A percentile compares a stretch with the other conserved stretches of the same genome.
phyloP scores from a whole-genome alignment of 1,284 basidiomycete species.

The Heliocybe sulcata region DNA sequence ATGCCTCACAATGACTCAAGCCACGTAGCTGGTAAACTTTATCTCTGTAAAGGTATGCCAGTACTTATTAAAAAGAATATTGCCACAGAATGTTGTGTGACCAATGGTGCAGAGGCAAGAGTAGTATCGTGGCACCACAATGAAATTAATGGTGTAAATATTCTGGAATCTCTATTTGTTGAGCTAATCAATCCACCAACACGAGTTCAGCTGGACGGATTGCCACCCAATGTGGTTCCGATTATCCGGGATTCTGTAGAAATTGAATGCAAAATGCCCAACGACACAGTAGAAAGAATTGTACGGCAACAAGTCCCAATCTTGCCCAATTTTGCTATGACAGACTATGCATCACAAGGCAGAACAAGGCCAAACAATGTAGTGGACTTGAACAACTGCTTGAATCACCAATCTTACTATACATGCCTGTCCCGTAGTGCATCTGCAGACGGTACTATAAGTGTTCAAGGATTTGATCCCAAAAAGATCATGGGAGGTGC shows the following conservation, averaged over 20 bases:
- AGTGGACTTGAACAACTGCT: slow-evolving; percentile 22
- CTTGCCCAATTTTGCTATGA: slow-evolving; percentile 33
- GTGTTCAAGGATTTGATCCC: slow-evolving; percentile 22
- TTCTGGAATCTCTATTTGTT: slow-evolving; percentile 14
- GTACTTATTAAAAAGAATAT: not conserved
- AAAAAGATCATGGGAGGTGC: slow-evolving; percentile 14
- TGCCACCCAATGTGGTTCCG: slow-evolving; percentile 32
- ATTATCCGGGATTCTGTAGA: slow-evolving; percentile 11
- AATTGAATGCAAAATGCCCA: slow-evolving; percentile 12
- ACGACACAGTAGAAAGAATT: slow-evolving; percentile 12
- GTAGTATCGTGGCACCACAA: not conserved
- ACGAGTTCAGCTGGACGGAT: slow-evolving; percentile 19
- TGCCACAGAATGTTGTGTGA: slow-evolving; percentile 1
- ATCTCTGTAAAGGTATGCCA: not conserved
- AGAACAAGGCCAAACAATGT: slow-evolving; percentile 25
- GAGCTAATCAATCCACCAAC: slow-evolving; percentile 21
- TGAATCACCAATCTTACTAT: slow-evolving; percentile 25
- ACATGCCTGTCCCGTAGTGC: slow-evolving; percentile 27
- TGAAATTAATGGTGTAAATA: not conserved
- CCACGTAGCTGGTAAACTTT: not conserved
- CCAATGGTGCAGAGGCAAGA: slow-evolving; percentile 1
- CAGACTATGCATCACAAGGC: slow-evolving; percentile 32
- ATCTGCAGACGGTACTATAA: slow-evolving; percentile 21
- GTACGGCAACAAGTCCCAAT: slow-evolving; percentile 24
- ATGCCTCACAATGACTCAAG: not conserved